phyloP scores from a whole-genome alignment of 306 rosid species.

The Quercus aquifolioides region DNA sequence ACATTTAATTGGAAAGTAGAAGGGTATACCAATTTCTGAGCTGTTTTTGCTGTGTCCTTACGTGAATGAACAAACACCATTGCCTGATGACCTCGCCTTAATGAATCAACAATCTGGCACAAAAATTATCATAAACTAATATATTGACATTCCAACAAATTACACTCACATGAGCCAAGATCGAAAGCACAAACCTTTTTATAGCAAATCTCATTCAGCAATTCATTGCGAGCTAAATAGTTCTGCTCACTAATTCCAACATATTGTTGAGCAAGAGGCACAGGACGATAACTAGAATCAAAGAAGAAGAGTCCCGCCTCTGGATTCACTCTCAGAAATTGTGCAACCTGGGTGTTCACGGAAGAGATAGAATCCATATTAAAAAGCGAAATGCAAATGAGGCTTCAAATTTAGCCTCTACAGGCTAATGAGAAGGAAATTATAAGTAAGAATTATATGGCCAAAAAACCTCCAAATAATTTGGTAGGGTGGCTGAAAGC shows the following conservation, averaged over 20 bases:
- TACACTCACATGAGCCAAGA: slow-evolving; percentile 13
- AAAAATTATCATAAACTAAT: slow-evolving; percentile 25
- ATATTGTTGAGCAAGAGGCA: slow-evolving; percentile 98
- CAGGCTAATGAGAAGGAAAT: slow-evolving; percentile 19
- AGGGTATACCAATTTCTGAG: slow-evolving; percentile 70
- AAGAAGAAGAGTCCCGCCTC: slow-evolving; percentile 92
- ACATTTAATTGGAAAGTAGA: slow-evolving; percentile 8
- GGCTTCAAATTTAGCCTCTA: slow-evolving; percentile 23
- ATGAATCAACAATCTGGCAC: slow-evolving; percentile 71
- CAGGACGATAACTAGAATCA: slow-evolving; percentile 96
- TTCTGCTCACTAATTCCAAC: slow-evolving; percentile 89
- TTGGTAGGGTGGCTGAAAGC: slow-evolving; percentile 96
- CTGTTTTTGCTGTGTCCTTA: slow-evolving; percentile 92
- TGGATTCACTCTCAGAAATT: slow-evolving; percentile 92
- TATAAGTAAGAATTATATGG: slow-evolving; percentile 18
- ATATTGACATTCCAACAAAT: slow-evolving; percentile 23
- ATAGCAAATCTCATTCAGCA: slow-evolving; percentile 89
- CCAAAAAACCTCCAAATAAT: slow-evolving; percentile 79
- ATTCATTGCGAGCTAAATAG: slow-evolving; percentile 78
- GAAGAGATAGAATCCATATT: slow-evolving; percentile 15
- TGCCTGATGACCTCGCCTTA: slow-evolving; percentile 90
- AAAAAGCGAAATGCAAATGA: slow-evolving; percentile 7
- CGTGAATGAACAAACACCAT: slow-evolving; percentile 99
- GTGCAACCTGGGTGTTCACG: slow-evolving; percentile 67
- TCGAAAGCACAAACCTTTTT: slow-evolving; percentile 58